A percentile compares a stretch with the other conserved stretches of the same genome.
Conservation (phyloP, 23 red algal species). For the Gracilaria caudata region DNA sequence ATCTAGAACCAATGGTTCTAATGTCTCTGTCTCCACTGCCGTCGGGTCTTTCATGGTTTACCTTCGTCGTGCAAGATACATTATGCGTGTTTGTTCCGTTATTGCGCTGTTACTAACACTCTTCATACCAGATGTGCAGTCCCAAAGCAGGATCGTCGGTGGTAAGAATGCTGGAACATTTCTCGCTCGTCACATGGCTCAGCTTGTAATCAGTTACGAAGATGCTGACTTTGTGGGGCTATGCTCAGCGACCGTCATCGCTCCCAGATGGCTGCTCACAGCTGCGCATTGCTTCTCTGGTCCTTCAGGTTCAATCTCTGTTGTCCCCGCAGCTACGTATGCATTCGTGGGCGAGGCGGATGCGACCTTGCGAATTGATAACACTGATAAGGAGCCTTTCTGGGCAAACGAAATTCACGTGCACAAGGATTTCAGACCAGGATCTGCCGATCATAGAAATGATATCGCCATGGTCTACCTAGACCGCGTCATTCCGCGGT, state of each 20-base stretch:
- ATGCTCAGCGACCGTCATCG: conserved; percentile 47
- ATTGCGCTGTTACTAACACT: background rate
- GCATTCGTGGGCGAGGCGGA: conserved; percentile 48
- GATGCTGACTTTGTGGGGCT: conserved; percentile 30
- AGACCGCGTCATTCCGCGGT: conserved; percentile 12
- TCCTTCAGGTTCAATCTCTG: conserved; percentile 12
- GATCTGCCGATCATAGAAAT: conserved; percentile 35
- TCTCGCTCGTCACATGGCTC: conserved; percentile 49
- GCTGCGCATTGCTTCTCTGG: conserved; percentile 62
- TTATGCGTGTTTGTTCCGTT: background rate
- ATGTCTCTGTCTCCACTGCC: background rate
- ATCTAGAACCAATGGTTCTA: conserved; percentile 2
- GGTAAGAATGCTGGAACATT: conserved; percentile 42
- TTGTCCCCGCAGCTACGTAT: conserved; percentile 16
- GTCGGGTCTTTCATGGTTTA: background rate
- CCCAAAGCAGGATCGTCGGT: conserved; percentile 47
- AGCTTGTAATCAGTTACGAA: conserved; percentile 38
- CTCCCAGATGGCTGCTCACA: conserved; percentile 49
- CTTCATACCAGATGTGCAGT: background rate
- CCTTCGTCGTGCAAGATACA: background rate
- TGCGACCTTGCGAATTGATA: conserved; percentile 23
- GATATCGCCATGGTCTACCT: conserved; percentile 54
- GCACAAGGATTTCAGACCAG: conserved; percentile 27
- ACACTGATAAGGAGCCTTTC: conserved; percentile 35
- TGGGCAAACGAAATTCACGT: conserved; percentile 14